phyloP scores from a whole-genome alignment of 495 filamentous ascomycete genomes.

The Entonaema liquescens region DNA sequence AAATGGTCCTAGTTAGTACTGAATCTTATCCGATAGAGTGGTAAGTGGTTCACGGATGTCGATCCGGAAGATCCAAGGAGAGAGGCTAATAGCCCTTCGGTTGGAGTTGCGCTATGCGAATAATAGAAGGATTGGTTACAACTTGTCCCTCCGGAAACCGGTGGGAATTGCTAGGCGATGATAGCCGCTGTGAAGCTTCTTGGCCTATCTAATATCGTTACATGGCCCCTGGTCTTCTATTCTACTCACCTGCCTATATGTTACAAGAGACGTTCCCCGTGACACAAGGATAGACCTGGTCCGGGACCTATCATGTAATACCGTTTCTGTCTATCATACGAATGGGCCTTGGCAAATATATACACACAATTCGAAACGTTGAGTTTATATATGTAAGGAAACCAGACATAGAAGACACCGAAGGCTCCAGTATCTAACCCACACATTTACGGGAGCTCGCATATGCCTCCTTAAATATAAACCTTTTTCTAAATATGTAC shows the following conservation, averaged over 20 bases:
- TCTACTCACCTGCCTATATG: not conserved
- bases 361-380: not conserved
- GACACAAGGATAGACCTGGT: not conserved
- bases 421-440: not conserved
- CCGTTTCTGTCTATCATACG: not conserved
- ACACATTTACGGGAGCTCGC: not conserved
- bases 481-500: not conserved
- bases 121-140: too few relatives aligned
- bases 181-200: not conserved
- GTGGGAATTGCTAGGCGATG: not conserved
- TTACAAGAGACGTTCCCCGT: not conserved
- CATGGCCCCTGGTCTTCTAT: not conserved
- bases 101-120: not conserved
- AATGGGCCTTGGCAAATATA: not conserved
- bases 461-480: not conserved
- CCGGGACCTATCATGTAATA: not conserved
- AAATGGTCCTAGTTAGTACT: not conserved
- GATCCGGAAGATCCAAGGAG: not conserved
- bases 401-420: not conserved
- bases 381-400: not conserved
- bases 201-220: not conserved
- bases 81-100: not conserved
- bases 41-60: not conserved
- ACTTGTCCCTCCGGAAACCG: not conserved
- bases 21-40: constrained; percentile 4